These are phyloP conservation scores for Beauveria sp. DNA, from an alignment of 2,329 filamentous ascomycete genomes.

Conservation along the genomic window DNA sequence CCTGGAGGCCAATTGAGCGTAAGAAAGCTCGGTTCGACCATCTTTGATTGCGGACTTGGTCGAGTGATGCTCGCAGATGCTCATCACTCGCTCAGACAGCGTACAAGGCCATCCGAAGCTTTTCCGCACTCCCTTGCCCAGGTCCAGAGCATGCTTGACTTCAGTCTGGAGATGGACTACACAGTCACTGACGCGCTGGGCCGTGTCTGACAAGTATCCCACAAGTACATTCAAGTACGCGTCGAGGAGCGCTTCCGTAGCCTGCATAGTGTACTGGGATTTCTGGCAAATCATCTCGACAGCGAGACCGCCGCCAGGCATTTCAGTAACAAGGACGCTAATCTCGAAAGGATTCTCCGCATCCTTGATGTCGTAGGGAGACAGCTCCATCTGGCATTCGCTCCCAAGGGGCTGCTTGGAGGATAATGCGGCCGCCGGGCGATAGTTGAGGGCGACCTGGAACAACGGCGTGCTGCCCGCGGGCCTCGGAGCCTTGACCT, in stretches of 20 bases:
- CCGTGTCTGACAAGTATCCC: not conserved
- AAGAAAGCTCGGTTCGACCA: not conserved
- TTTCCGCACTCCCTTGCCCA: not conserved
- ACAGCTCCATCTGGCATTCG: not conserved
- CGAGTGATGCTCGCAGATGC: not conserved
- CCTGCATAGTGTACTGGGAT: not conserved
- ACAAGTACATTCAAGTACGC: not conserved
- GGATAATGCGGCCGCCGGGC: not conserved
- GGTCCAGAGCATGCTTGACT: not conserved
- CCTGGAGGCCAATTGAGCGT: not conserved
- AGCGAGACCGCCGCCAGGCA: not conserved
- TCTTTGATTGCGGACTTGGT: not conserved
- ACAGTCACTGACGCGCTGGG: not conserved
- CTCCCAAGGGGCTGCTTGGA: not conserved
- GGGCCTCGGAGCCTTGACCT: constrained; percentile 33
- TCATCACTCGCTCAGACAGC: not conserved
- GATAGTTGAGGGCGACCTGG: constrained; percentile 34
- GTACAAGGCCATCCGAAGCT: not conserved
- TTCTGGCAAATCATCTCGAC: not conserved
- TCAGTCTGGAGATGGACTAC: not conserved
- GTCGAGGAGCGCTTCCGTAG: not conserved
- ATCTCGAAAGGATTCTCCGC: not conserved
- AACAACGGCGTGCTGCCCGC: constrained; percentile 37
- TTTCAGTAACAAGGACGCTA: not conserved
- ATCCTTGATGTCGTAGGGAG: not conserved